Percentiles rank a stretch among this genome's conserved stretches.
These are phyloP conservation scores for Berkeleyomyces basicola DNA, from an alignment of 2,329 filamentous ascomycete species.

Conservation along the genomic window DNA sequence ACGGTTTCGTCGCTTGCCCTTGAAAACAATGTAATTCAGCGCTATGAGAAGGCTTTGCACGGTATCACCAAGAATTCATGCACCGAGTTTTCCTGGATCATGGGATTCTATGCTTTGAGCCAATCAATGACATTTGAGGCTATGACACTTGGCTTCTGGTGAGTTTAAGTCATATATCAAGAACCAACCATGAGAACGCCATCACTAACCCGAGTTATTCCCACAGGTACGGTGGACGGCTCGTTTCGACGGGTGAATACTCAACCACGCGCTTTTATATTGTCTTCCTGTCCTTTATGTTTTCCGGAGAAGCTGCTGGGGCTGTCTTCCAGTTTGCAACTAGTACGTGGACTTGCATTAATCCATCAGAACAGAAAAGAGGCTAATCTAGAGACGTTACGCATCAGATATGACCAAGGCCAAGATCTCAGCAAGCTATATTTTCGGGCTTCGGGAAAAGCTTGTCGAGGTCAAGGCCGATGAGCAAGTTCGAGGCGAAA, in stretches of 20 bases:
- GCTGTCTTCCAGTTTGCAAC: conserved; percentile 31
- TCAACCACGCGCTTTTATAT: conserved; percentile 30
- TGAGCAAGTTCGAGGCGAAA: conserved; percentile 12
- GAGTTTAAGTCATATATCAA: conserved; percentile 6
- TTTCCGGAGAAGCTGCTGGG: conserved; percentile 27
- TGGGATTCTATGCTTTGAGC: conserved; percentile 26
- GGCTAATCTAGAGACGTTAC: neutral
- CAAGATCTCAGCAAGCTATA: conserved; percentile 30
- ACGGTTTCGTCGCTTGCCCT: conserved; percentile 33
- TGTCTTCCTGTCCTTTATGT: conserved; percentile 34
- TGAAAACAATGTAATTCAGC: conserved; percentile 25
- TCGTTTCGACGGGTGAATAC: conserved; percentile 31
- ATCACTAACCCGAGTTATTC: neutral
- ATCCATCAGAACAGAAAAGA: neutral
- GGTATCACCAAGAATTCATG: conserved; percentile 21
- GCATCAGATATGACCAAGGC: conserved; percentile 30
- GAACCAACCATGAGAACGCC: neutral
- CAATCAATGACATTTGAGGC: conserved; percentile 25
- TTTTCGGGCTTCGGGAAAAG: conserved; percentile 25
- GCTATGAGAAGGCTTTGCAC: conserved; percentile 21
- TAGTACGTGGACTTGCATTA: conserved; percentile 17
- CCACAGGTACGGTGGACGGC: conserved; percentile 24
- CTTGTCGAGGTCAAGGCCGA: conserved; percentile 20
- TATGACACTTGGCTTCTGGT: conserved; percentile 27
- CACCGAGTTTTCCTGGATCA: conserved; percentile 22